Evolutionary conservation across 148 eudicot species (phyloP).

Genomic region (Rhododendron molle): DNA sequence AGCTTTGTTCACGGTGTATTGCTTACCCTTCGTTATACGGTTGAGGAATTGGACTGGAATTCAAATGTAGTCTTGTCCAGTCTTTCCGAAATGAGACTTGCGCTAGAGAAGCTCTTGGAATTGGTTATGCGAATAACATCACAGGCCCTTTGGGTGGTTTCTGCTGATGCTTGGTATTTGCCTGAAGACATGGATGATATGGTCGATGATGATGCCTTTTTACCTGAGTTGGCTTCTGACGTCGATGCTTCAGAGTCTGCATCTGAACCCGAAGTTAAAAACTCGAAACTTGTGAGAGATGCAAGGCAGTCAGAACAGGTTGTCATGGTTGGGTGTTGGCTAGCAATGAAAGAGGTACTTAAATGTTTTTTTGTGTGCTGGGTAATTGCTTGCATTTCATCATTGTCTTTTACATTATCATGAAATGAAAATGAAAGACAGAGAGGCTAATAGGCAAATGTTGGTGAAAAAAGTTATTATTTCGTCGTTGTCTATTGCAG

Average conservation of each 20-base stretch:
- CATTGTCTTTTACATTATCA: not conserved
- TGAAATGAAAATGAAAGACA: not conserved
- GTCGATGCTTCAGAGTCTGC: constrained; percentile 22
- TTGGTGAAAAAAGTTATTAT: not conserved
- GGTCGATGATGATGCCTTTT: constrained; percentile 54
- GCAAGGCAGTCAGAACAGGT: constrained; percentile 67
- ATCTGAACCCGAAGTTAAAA: constrained; percentile 32
- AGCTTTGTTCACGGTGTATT: constrained; percentile 95
- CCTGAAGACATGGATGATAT: constrained; percentile 83
- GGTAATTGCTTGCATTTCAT: not conserved
- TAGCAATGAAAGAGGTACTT: constrained; percentile 98
- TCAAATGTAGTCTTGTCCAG: constrained; percentile 39
- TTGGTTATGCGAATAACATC: constrained; percentile 79
- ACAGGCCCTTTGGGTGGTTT: constrained; percentile 91
- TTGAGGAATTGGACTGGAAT: constrained; percentile 97
- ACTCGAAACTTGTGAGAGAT: constrained; percentile 28
- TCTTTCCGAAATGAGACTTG: constrained; percentile 56
- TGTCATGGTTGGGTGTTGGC: constrained; percentile 99
- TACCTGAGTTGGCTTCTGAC: constrained; percentile 44
- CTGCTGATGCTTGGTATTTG: constrained; percentile 90
- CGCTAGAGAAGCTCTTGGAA: constrained; percentile 65
- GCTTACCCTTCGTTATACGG: constrained; percentile 84
- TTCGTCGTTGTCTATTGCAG: not conserved
- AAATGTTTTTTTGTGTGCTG: not conserved
- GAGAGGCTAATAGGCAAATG: not conserved